phyloP scores from a whole-genome alignment of 2,329 filamentous ascomycete species.

The Xylaria multiplex region DNA sequence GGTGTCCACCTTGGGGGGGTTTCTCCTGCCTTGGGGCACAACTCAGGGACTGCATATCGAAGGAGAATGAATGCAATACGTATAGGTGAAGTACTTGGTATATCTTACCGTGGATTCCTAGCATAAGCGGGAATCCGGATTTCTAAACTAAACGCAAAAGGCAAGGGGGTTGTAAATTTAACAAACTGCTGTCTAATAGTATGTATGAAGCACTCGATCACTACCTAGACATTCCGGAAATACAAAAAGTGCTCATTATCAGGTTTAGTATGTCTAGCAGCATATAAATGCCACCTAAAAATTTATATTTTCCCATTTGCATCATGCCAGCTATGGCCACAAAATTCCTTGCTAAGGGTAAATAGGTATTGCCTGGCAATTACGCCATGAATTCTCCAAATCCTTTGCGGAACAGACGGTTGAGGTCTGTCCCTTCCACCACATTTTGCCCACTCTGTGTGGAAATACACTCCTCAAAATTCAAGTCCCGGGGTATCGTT shows the following conservation, averaged over 20 bases:
- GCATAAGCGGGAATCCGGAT: too few relatives aligned
- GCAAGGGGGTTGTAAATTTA: background rate
- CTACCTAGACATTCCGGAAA: too few relatives aligned
- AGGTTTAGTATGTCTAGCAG: constrained; percentile 11
- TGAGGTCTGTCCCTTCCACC: constrained; percentile 36
- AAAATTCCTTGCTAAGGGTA: constrained; percentile 5
- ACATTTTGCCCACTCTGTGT: constrained; percentile 20
- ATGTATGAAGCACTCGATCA: background rate
- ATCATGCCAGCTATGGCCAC: background rate
- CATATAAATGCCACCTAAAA: constrained; percentile 3
- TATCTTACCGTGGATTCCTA: background rate
- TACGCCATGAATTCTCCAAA: constrained; percentile 1
- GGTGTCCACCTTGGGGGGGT: constrained; percentile 1
- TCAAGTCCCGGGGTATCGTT: constrained; percentile 54
- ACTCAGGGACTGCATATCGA: too few relatives aligned
- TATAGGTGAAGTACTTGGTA: too few relatives aligned
- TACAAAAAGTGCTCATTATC: background rate
- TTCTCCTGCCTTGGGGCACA: background rate
- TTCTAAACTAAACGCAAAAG: background rate
- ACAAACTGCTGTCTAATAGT: background rate
- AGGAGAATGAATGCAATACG: too few relatives aligned
- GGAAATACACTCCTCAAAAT: constrained; percentile 27
- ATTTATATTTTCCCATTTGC: constrained; percentile 18
- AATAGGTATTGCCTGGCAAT: constrained; percentile 6
- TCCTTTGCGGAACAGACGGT: constrained; percentile 35